Evolutionary conservation across 176 grass and related monocot species (phyloP).

Genomic region (Pontederia paniculata): DNA sequence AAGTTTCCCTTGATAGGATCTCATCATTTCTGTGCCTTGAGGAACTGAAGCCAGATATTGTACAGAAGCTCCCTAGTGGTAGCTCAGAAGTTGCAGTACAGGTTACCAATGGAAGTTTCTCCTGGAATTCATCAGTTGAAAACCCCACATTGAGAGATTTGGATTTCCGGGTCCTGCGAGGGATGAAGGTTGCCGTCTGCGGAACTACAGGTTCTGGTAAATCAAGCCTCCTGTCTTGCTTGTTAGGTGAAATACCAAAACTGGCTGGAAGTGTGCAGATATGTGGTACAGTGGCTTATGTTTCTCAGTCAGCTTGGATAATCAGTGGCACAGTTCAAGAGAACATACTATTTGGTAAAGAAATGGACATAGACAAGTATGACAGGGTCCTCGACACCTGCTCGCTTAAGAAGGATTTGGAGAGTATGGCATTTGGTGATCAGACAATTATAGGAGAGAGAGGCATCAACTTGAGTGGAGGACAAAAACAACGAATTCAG

Average conservation of each 20-base stretch:
- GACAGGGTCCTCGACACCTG: conserved; percentile 40
- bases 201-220: conserved; percentile 75
- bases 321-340: conserved; percentile 51
- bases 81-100: conserved; percentile 37
- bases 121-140: conserved; percentile 40
- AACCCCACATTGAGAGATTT: conserved; percentile 28
- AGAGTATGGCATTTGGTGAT: conserved; percentile 43
- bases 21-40: conserved; percentile 46
- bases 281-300: conserved; percentile 51
- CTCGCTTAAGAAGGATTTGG: conserved; percentile 43
- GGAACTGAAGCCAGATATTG: conserved; percentile 30
- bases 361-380: conserved; percentile 36
- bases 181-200: conserved; percentile 54
- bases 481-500: conserved; percentile 58
- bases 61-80: conserved; percentile 38
- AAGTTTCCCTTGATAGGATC: conserved; percentile 66
- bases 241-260: conserved; percentile 63
- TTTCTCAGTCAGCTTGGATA: conserved; percentile 64
- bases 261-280: conserved; percentile 40
- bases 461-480: conserved; percentile 65
- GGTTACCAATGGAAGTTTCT: conserved; percentile 40
- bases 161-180: conserved; percentile 35
- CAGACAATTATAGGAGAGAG: conserved; percentile 69
- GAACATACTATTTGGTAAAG: conserved; percentile 44
- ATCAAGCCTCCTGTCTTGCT: conserved; percentile 64